Evolutionary conservation across 306 rosid genomes (phyloP).

Genomic region (Vigna nakashimae): DNA sequence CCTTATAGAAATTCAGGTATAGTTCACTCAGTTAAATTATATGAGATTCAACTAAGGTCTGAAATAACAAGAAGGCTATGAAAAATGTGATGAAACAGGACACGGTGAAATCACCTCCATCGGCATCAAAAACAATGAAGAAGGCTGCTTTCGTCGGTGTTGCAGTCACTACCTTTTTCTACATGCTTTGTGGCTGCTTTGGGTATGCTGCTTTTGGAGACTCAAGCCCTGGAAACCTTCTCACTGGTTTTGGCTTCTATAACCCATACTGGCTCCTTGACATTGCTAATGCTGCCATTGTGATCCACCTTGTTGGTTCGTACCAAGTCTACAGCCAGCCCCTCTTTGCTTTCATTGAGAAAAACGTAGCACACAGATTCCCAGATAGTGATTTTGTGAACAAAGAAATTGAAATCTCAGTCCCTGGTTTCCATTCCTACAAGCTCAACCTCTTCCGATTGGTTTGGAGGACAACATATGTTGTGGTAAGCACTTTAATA

Average conservation of each 20-base stretch:
- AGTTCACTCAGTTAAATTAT: neutral
- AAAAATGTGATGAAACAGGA: constrained; percentile 52
- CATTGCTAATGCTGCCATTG: constrained; percentile 84
- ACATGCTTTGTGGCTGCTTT: constrained; percentile 85
- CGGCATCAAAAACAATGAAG: constrained; percentile 80
- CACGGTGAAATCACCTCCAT: constrained; percentile 73
- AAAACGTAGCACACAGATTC: constrained; percentile 40
- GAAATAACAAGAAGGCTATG: constrained; percentile 6
- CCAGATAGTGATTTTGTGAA: constrained; percentile 60
- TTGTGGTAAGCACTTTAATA: constrained; percentile 55
- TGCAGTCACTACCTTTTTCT: constrained; percentile 66
- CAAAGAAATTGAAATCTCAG: constrained; percentile 47
- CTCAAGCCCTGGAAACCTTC: constrained; percentile 74
- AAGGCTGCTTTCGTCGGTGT: constrained; percentile 65
- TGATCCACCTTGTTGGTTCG: constrained; percentile 84
- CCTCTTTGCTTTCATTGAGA: constrained; percentile 74
- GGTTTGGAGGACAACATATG: constrained; percentile 74
- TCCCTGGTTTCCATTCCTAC: constrained; percentile 45
- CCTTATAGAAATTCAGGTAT: constrained; percentile 90
- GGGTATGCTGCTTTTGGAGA: constrained; percentile 86
- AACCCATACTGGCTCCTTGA: constrained; percentile 83
- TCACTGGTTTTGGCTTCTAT: constrained; percentile 77
- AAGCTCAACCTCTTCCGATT: constrained; percentile 67
- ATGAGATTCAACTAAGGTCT: neutral
- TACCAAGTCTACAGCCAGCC: constrained; percentile 85